phyloP scores from a whole-genome alignment of 225 moss, liverwort and hornwort genomes.

The Physcomitrium patens region DNA sequence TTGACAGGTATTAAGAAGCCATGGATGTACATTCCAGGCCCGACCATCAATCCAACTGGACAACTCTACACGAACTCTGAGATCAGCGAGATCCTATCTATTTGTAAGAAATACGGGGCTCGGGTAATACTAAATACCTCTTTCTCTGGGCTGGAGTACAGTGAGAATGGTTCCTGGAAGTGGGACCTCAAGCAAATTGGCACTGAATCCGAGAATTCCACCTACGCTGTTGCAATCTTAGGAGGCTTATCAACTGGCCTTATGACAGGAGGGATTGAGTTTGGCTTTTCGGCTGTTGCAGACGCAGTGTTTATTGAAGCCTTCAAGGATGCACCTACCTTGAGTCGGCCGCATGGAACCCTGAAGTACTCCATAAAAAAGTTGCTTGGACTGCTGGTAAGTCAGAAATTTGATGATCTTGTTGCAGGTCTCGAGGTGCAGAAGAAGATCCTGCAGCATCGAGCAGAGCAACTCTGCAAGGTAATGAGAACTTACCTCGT shows the following conservation, averaged over 20 bases:
- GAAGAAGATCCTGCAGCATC: slow-evolving; percentile 63
- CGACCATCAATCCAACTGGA: slow-evolving; percentile 83
- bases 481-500: slow-evolving; percentile 39
- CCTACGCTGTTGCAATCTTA: slow-evolving; percentile 67
- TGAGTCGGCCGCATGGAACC: slow-evolving; percentile 93
- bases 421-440: slow-evolving; percentile 60
- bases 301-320: slow-evolving; percentile 75
- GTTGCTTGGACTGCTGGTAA: slow-evolving; percentile 68
- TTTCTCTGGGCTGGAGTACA: slow-evolving; percentile 85
- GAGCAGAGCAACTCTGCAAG: slow-evolving; percentile 69
- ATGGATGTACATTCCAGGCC: slow-evolving; percentile 93
- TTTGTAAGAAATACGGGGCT: slow-evolving; percentile 69
- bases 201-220: slow-evolving; percentile 25
- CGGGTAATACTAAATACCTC: slow-evolving; percentile 88
- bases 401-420: slow-evolving; percentile 60
- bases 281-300: slow-evolving; percentile 77
- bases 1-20: slow-evolving; percentile 65
- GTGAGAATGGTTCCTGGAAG: slow-evolving; percentile 21
- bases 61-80: slow-evolving; percentile 72
- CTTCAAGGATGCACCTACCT: slow-evolving; percentile 81
- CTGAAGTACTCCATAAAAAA: slow-evolving; percentile 89
- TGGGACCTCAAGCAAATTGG: slow-evolving; percentile 71
- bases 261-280: slow-evolving; percentile 92
- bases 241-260: slow-evolving; percentile 79
- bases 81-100: slow-evolving; percentile 65